Percentiles rank a stretch among this genome's conserved stretches.
Conservation (phyloP, 169 alveolate species). For the Eimeria praecox region DNA sequence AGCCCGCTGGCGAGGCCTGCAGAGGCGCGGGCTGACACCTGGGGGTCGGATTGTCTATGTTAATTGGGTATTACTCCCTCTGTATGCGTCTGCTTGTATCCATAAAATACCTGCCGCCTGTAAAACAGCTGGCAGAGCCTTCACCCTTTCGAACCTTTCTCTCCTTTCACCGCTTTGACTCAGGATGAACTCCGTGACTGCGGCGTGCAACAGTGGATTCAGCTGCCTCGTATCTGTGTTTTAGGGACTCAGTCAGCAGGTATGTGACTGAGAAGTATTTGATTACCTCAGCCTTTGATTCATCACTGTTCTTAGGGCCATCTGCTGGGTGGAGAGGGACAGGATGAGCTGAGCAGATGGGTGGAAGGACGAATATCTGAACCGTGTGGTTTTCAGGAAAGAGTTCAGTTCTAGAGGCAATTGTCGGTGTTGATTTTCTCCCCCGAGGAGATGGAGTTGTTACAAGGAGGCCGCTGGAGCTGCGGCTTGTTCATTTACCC, state of each 20-base stretch:
- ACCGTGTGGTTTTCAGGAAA: slow-evolving; percentile 86
- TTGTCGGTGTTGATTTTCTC: slow-evolving; percentile 98
- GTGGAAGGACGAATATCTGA: not conserved
- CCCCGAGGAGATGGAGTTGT: slow-evolving; percentile 99
- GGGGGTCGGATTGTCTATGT: not conserved
- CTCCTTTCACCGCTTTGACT: not conserved
- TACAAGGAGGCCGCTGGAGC: slow-evolving; percentile 99
- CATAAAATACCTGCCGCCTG: not conserved
- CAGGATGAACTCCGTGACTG: slow-evolving; percentile 95
- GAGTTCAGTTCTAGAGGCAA: slow-evolving; percentile 97
- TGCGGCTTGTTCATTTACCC: slow-evolving; percentile 95
- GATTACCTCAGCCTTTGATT: not conserved
- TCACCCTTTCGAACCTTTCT: not conserved
- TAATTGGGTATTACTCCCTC: not conserved
- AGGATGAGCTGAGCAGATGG: not conserved
- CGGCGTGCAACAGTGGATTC: slow-evolving; percentile 95
- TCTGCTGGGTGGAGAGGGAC: not conserved
- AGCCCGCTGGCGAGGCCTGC: not conserved
- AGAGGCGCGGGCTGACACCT: not conserved
- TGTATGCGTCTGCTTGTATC: not conserved
- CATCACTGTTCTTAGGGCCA: not conserved
- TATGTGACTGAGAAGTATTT: not conserved
- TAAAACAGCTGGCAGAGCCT: not conserved
- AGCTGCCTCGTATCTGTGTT: slow-evolving; percentile 86
- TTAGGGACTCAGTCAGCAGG: slow-evolving; percentile 81